phyloP scores from a whole-genome alignment of 495 filamentous ascomycete genomes.

The Hyphodiscus hymeniophilus region DNA sequence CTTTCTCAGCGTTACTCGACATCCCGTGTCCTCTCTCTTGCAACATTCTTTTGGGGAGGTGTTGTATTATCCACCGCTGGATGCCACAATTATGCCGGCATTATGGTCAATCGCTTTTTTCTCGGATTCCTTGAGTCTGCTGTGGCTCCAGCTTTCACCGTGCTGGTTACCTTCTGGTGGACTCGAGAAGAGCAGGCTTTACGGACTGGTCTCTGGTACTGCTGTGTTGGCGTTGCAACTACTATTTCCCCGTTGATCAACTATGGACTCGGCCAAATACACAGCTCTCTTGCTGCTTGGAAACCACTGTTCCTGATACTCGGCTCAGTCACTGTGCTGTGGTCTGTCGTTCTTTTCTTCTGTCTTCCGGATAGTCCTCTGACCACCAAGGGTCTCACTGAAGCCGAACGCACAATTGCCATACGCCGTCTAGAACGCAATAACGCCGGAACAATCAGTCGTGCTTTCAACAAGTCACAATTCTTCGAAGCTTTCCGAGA shows the following conservation, averaged over 20 bases:
- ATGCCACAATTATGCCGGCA: conserved; percentile 7
- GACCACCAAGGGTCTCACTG: conserved; percentile 45
- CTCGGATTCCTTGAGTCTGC: conserved; percentile 52
- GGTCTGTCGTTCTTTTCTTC: conserved; percentile 47
- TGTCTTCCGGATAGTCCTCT: conserved; percentile 56
- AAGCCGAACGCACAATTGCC: conserved; percentile 46
- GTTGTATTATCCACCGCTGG: conserved; percentile 26
- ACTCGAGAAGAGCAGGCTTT: conserved; percentile 46
- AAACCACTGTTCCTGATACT: conserved; percentile 40
- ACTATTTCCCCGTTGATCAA: conserved; percentile 43
- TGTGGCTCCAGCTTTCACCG: conserved; percentile 25
- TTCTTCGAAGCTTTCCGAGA: conserved; percentile 46
- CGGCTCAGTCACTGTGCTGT: conserved; percentile 44
- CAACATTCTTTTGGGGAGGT: conserved; percentile 37
- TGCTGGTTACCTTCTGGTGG: conserved; percentile 58
- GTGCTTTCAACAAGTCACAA: conserved; percentile 48
- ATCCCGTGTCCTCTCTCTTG: conserved; percentile 33
- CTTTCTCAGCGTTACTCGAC: conserved; percentile 33
- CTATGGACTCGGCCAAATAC: conserved; percentile 44
- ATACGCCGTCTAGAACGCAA: conserved; percentile 50
- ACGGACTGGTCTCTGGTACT: conserved; percentile 34
- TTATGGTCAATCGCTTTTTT: conserved; percentile 38
- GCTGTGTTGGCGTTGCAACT: conserved; percentile 28
- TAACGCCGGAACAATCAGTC: conserved; percentile 56
- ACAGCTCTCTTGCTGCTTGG: conserved; percentile 34